Base-by-base conservation (phyloP, 495 filamentous ascomycete species). In the Xylaria nigripes region DNA sequence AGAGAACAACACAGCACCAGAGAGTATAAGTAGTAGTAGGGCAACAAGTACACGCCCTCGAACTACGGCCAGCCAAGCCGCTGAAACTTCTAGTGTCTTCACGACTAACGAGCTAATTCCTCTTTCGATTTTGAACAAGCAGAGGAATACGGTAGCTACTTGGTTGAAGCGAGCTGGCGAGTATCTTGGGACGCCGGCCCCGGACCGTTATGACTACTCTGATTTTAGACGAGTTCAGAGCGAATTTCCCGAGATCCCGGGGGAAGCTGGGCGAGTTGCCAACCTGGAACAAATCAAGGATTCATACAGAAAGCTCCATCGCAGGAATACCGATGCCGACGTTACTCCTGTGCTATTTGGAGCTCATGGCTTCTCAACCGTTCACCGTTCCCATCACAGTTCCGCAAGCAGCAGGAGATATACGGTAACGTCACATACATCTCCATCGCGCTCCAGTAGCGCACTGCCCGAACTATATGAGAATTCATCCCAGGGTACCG, bases 241-340 rank as follows among this genome's bases (percentile, higher is more conserved):
- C 6, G 68, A 70, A 30, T 82, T 75, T 48, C 78, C 79, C 3
- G 68, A 73, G 52, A 68, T 78, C 4, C 77, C 77, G 1, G 78
- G 75, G 5, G 79, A 82, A 48, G 59, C 58, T 15, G 52, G 68
- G 15, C 68, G 76, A 41, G 80, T 78, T 42, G 27, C 45, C 0
- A 47, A 61, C 13, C 63, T 80, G 3, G n/a, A 56, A 6, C 54
- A 68, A 2, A 66, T 78, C n/a, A 57, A 64, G 42, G 61, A 68
- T 42, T 56, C 53, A n/a, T 79, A 73, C 51, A 75, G 70, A 21
- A 45, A 54, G 6, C 50, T 34, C 13, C 61, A 48, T 54, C 56
- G 64, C 24, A 56, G 25, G 22, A 64, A 65, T 25, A 46, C 44
- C 0, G 34, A 21, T 0, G 46, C n/a, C 0, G 59, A 48, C 9